Evolutionary conservation across 768 basidiomycete species (phyloP), one percentile per base, ranked within the genome.

Genomic region (Coprinopsis sp.): DNA sequence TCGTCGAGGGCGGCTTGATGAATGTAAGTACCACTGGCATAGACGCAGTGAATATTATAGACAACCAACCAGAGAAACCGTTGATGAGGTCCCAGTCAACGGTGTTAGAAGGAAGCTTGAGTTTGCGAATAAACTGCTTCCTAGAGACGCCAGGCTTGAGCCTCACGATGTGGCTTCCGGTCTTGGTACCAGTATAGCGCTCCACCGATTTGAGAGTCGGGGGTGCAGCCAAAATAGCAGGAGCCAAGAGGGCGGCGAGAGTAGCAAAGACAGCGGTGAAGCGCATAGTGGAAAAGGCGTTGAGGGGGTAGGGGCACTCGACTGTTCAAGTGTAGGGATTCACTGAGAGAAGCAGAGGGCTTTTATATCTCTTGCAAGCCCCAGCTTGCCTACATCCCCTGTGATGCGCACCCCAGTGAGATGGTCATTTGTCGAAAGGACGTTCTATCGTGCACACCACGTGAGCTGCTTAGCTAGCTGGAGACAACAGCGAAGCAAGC

Each of bases 1-100:
- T 46, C 44, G 18, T 50, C 52, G 25, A 65, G 50, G 4, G 51
- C 14, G 28, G 37, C 55, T 59, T 19, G 16, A 33, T n/a, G 22
- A 31, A 33, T 16, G 19, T 24, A 22, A 12, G 11, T 3, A 27
- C 34, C 30, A 27, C 28, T 13, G 31, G 18, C 13, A 4, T 18
- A 36, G 36, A 10, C 16, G 25, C 1, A 42, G 10, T 21, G 11
- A 24, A 4, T 13, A 14, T 8, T 8, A 8, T 8, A 31, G 16
- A 21, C 14, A 28, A 41, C 37, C 41, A 18, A 30, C 50, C 50
- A 31, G 50, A 44, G 22, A 54, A 41, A 4, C 39, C 53, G 37
- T 54, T 54, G 44, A 54, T 49, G 36, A 41, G n/a, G 14, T 51
- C 50, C 22, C 40, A 54, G 1, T 46, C 29, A 33, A 28, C 43